Evolutionary conservation across 179 eudicot genomes (phyloP), one percentile per base, ranked within the genome.

Genomic region (Gypsophila paniculata): DNA sequence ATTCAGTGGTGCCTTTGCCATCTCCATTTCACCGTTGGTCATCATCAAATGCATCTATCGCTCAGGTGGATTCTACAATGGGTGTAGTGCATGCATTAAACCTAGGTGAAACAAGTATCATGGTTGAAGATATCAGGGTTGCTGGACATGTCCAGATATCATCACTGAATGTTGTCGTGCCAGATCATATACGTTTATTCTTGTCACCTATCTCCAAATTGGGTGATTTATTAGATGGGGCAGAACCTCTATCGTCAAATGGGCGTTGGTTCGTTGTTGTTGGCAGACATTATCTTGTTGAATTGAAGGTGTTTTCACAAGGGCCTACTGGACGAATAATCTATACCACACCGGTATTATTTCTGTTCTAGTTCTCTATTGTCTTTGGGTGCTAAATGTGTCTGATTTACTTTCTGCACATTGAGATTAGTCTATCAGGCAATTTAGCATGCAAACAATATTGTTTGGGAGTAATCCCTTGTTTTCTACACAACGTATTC

Each of bases 21-120:
- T 93, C 98, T 78, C 87, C 89, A 65, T 86, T 76, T 74, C 96
- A 89, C 80, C 84, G 73, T 46, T 93, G 98, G 98, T 86, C 87
- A 69, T 74, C 78, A 72, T 76, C 79, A 77, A 89, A 91, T 80
- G 82, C 91, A 65, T 87, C 93, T 22, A 82, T 86, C 67, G 90
- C 87, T 82, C 80, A 76, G 73, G 91, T 87, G 68, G 91, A 91
- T 70, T 61, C 79, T 55, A 74, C 48, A 70, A 61, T 74, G 85
- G 98, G 98, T 75, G 48, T 68, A 59, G 83, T 76, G 68, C 75
- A 76, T 59, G 94, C 96, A 13, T 39, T 82, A 71, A 77, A 76
- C 78, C 74, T 91, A 22, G 98, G 98, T 76, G 82, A 82, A 52
- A 87, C 96, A 68, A 80, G 82, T 82, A 73, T 91, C 48, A 76